Evolutionary conservation across 2,329 filamentous ascomycete genomes (phyloP).

Genomic region (Hansfordia pulvinata): DNA sequence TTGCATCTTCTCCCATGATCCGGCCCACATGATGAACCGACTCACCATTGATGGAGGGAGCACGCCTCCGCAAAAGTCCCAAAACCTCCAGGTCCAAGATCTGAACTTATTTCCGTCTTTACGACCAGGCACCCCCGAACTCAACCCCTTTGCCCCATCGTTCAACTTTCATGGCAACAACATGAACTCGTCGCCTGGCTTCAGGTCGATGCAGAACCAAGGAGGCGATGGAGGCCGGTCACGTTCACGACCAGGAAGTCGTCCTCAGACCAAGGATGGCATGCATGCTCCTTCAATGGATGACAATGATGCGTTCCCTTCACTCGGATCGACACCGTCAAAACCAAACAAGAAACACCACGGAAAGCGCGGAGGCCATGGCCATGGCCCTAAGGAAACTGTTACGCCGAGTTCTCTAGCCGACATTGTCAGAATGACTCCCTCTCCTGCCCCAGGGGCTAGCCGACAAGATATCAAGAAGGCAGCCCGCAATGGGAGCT

Average conservation of each 20-base stretch:
- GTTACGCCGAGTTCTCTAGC: constrained; percentile 65
- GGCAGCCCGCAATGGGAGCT: constrained; percentile 48
- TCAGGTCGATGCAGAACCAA: constrained; percentile 47
- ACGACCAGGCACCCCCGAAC: constrained; percentile 43
- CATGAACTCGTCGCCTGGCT: constrained; percentile 54
- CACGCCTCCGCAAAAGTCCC: constrained; percentile 51
- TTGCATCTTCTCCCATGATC: constrained; percentile 96
- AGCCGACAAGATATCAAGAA: constrained; percentile 47
- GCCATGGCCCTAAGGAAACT: constrained; percentile 55
- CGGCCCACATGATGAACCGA: constrained; percentile 70
- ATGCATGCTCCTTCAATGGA: constrained; percentile 67
- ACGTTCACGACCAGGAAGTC: constrained; percentile 73
- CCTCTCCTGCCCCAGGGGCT: constrained; percentile 57
- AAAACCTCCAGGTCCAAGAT: constrained; percentile 69
- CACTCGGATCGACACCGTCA: constrained; percentile 60
- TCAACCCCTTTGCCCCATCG: constrained; percentile 35
- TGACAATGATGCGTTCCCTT: constrained; percentile 91
- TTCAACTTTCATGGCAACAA: constrained; percentile 39
- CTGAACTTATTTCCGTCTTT: constrained; percentile 76
- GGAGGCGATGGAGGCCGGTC: constrained; percentile 50
- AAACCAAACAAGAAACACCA: constrained; percentile 86
- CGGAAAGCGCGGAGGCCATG: constrained; percentile 77
- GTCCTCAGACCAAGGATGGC: constrained; percentile 51
- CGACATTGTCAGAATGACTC: constrained; percentile 91
- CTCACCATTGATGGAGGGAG: constrained; percentile 58